phyloP scores from a whole-genome alignment of 768 basidiomycete species.

The Agrocybe chaxingu region DNA sequence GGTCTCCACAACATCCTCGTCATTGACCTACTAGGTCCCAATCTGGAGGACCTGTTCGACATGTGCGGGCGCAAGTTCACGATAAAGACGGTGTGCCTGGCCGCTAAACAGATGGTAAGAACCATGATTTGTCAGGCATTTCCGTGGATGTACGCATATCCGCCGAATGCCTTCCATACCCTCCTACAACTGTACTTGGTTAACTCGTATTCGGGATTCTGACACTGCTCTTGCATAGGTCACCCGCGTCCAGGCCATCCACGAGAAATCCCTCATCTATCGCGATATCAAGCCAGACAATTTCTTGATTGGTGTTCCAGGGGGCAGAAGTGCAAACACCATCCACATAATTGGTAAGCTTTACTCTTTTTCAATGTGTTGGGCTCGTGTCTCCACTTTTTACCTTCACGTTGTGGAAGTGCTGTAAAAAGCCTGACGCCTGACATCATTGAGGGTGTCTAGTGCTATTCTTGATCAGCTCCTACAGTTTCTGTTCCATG shows the following conservation, averaged over 20 bases:
- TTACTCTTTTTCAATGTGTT: neutral
- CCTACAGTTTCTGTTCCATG: too few species aligned
- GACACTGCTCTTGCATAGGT: conserved; percentile 49
- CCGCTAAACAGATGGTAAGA: conserved; percentile 96
- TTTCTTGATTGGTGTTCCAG: conserved; percentile 93
- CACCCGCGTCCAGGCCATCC: conserved; percentile 93
- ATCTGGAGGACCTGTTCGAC: conserved; percentile 96
- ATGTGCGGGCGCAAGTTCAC: conserved; percentile 98
- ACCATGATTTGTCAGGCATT: neutral
- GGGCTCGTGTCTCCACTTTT: neutral
- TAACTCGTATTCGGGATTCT: conserved; percentile 2
- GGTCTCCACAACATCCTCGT: conserved; percentile 95
- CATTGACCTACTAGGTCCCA: conserved; percentile 95
- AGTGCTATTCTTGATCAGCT: too few species aligned
- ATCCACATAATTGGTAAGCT: conserved; percentile 83
- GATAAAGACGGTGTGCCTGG: conserved; percentile 98
- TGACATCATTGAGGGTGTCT: too few species aligned
- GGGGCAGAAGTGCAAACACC: conserved; percentile 85
- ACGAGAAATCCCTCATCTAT: conserved; percentile 98
- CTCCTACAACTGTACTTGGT: neutral
- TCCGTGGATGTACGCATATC: neutral
- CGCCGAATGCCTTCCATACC: neutral
- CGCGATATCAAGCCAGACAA: conserved; percentile 99
- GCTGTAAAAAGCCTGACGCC: neutral
- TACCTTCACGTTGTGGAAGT: neutral